Base-by-base conservation (phyloP, 306 rosid genomes). In the Malus asiatica region DNA sequence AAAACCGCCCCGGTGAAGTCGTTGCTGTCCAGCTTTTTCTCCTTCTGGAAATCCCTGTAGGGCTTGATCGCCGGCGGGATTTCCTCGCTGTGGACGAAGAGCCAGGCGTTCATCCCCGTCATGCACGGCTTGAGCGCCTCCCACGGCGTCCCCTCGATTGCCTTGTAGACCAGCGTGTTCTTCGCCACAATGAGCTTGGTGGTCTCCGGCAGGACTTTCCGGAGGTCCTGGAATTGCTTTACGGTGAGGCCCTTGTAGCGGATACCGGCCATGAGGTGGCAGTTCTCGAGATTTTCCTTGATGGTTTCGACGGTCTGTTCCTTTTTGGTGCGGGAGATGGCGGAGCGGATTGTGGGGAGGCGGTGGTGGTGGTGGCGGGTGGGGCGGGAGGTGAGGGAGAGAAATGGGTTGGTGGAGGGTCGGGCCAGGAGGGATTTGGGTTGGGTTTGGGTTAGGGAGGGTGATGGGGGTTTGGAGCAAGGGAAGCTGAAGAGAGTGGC, bases 41-140 rank as follows among this genome's bases (percentile, higher is more conserved):
- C 97, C 84, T 84, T 92, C 89, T 95, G 98, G 70, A 92, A 95
- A 3, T 85, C 88, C 77, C 98, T 77, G 33, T 88, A 92, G 6
- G 98, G 98, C 29, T 95, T 95, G 52, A 95, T 77, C 2, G 98
- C 96, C 0, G 91, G 65, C 1, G 97, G 98, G 18, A 95, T 92
- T 73, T 95, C 98, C 81, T 95, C 97, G 4, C 89, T 80, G 78
- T 92, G 98, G n/a, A 95, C 93, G 35, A 95, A 95, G 22, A 95
- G 83, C 98, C 98, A 94, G 11, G 84, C 95, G 35, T 95, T 95
- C 98, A 94, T 94, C 3, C 98, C 98, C 68, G 73, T 95, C 98
- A 95, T 92, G 64, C 98, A 95, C 10, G 98, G 98, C 52, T 88
- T 90, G 42, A 95, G 73, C 1, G 80, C 86, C 76, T 90, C 97